Conservation (phyloP, 2,329 filamentous ascomycete species). For the Botrytis sinoallii region DNA sequence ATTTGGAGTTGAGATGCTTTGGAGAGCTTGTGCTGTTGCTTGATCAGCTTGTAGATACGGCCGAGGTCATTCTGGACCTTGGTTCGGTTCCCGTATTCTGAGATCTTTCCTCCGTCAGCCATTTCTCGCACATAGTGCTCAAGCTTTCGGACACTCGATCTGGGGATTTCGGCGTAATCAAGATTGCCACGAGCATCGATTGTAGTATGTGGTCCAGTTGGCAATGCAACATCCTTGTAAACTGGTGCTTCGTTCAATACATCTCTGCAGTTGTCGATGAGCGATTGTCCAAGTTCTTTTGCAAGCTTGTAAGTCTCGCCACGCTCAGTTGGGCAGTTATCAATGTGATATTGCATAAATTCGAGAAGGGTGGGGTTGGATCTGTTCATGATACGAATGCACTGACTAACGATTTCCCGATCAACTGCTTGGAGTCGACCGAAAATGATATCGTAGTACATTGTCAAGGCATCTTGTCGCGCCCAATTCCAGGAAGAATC, state of each 20-base stretch:
- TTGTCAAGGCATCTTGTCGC: slow-evolving; percentile 91
- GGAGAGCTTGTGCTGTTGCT: slow-evolving; percentile 95
- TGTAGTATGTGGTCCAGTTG: slow-evolving; percentile 88
- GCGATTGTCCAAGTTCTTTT: slow-evolving; percentile 86
- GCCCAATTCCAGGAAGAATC: slow-evolving; percentile 99
- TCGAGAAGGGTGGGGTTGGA: slow-evolving; percentile 94
- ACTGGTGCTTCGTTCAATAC: slow-evolving; percentile 79
- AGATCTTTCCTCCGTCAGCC: slow-evolving; percentile 97
- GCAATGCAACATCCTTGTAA: slow-evolving; percentile 93
- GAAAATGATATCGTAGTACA: slow-evolving; percentile 99
- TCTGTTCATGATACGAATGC: slow-evolving; percentile 98
- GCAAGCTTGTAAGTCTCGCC: slow-evolving; percentile 98
- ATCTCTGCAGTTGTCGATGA: slow-evolving; percentile 97
- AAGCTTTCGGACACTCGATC: slow-evolving; percentile 88
- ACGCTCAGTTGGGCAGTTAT: slow-evolving; percentile 94
- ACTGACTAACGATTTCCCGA: slow-evolving; percentile 96
- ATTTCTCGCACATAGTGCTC: slow-evolving; percentile 99
- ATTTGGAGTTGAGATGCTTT: slow-evolving; percentile 96
- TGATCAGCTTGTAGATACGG: slow-evolving; percentile 96
- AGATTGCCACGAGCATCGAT: slow-evolving; percentile 90
- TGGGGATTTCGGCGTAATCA: slow-evolving; percentile 82
- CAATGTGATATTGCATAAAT: slow-evolving; percentile 99
- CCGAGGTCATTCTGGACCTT: slow-evolving; percentile 96
- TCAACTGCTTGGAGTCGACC: slow-evolving; percentile 89
- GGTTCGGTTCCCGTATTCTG: slow-evolving; percentile 95